These are phyloP conservation scores for Oryza glumipatula DNA, from an alignment of 176 grass and related monocot species.

Conservation along the genomic window DNA sequence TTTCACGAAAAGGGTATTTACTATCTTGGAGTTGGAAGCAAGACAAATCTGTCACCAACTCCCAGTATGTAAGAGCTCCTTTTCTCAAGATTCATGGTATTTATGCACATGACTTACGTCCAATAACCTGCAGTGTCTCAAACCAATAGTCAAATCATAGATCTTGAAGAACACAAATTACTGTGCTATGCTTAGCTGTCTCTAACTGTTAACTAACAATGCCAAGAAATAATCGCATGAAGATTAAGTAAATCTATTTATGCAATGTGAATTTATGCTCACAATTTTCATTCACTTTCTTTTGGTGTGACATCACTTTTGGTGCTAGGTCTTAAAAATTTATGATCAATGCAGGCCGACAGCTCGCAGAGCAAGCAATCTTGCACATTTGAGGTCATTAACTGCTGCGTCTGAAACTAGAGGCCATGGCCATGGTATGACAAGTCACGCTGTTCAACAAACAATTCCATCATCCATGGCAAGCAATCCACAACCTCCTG, in stretches of 20 bases:
- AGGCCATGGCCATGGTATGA: conserved; percentile 17
- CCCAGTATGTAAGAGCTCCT: not conserved
- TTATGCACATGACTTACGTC: not conserved
- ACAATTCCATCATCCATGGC: conserved; percentile 2
- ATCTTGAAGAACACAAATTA: not conserved
- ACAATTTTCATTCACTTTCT: not conserved
- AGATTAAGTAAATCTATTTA: not conserved
- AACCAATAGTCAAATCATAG: not conserved
- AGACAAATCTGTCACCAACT: not conserved
- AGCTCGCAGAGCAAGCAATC: conserved; percentile 35
- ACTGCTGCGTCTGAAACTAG: not conserved
- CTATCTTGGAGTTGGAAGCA: conserved; percentile 11
- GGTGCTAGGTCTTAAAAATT: not conserved
- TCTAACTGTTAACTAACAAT: not conserved
- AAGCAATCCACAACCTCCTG: conserved; percentile 12
- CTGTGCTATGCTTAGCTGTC: not conserved
- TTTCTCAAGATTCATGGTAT: not conserved
- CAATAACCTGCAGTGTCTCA: not conserved
- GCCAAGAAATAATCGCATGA: not conserved
- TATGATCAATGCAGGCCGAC: conserved; percentile 28
- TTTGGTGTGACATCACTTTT: not conserved
- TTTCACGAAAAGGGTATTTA: too few species aligned
- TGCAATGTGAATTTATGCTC: not conserved
- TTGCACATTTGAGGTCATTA: conserved; percentile 26
- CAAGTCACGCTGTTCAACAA: conserved; percentile 39